phyloP scores from a whole-genome alignment of 345 rosid species.

The Eucalyptus brandiana region DNA sequence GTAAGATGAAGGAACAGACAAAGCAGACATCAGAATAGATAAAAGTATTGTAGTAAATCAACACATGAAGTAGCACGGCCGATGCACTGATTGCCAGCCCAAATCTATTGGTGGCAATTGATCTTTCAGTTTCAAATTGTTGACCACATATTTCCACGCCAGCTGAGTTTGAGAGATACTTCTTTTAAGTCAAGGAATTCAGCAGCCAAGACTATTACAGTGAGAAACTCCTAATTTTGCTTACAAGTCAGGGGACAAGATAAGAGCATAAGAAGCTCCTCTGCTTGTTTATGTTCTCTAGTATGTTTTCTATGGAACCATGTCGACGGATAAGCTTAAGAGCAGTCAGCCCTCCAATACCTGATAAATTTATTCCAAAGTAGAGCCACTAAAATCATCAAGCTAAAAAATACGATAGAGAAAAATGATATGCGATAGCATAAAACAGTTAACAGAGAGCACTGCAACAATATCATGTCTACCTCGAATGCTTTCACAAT shows the following conservation, averaged over 20 bases:
- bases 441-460: background rate
- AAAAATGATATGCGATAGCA: too few relatives aligned
- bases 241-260: background rate
- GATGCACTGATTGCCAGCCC: too few relatives aligned
- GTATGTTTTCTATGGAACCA: too few relatives aligned
- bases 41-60: too few relatives aligned
- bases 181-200: too few relatives aligned
- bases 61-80: accelerated
- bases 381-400: background rate
- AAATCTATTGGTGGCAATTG: too few relatives aligned
- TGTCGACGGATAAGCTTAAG: constrained; percentile 52
- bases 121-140: too few relatives aligned
- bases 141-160: accelerated
- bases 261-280: background rate
- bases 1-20: too few relatives aligned
- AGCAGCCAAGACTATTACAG: too few relatives aligned
- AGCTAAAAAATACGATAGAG: background rate
- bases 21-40: too few relatives aligned
- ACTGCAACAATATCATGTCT: background rate
- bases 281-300: too few relatives aligned
- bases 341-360: constrained; percentile 82
- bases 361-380: constrained; percentile 1
- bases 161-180: too few relatives aligned
- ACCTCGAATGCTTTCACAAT: constrained; percentile 95
- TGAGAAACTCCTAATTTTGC: background rate